phyloP scores from a whole-genome alignment of 2,329 filamentous ascomycete genomes.

The Xylariaceae sp. region DNA sequence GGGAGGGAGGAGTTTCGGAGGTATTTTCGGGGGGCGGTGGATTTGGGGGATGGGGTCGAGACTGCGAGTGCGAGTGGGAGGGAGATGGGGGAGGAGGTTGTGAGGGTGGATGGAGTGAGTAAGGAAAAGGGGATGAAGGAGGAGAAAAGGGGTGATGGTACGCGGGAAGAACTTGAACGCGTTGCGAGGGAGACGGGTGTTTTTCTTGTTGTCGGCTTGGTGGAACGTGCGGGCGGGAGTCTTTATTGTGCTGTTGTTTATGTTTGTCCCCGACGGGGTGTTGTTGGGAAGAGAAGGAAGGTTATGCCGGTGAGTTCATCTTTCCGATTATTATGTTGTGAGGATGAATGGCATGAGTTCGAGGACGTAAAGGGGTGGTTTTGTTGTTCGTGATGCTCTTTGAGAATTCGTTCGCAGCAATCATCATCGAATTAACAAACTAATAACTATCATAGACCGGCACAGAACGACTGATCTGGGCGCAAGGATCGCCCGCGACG shows the following conservation, averaged over 20 bases:
- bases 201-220: slow-evolving; percentile 72
- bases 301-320: slow-evolving; percentile 68
- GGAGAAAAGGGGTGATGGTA: slow-evolving; percentile 58
- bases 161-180: slow-evolving; percentile 70
- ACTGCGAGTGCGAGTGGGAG: slow-evolving; percentile 48
- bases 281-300: slow-evolving; percentile 82
- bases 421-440: not conserved
- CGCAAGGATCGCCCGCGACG: slow-evolving; percentile 73
- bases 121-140: slow-evolving; percentile 32
- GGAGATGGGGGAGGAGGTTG: slow-evolving; percentile 51
- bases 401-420: not conserved
- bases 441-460: slow-evolving; percentile 17
- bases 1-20: slow-evolving; percentile 77
- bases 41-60: slow-evolving; percentile 69
- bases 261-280: slow-evolving; percentile 66
- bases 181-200: slow-evolving; percentile 73
- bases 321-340: not conserved
- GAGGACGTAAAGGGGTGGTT: not conserved
- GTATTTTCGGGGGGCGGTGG: slow-evolving; percentile 75
- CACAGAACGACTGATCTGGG: slow-evolving; percentile 80
- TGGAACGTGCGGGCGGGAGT: slow-evolving; percentile 76
- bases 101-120: slow-evolving; percentile 37
- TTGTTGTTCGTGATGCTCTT: not conserved
- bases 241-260: slow-evolving; percentile 81
- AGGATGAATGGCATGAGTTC: not conserved